A percentile compares a stretch with the other conserved stretches of the same genome.
Evolutionary conservation across 441 rosid species (phyloP).

Genomic region (Eugenia klotzschiana): DNA sequence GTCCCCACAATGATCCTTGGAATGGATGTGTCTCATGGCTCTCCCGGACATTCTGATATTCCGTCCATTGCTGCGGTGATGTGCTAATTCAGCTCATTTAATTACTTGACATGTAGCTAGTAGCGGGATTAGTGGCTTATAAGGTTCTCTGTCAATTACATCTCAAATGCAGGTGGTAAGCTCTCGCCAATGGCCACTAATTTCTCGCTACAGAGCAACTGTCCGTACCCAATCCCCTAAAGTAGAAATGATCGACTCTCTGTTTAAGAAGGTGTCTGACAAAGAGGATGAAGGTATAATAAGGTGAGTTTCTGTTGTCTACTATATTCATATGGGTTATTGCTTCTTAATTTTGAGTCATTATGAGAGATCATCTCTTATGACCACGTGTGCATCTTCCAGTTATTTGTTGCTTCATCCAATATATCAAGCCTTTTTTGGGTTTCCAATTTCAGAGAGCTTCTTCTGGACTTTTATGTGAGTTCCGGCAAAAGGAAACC

Average conservation of each 20-base stretch:
- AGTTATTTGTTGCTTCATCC: not conserved
- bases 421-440: not conserved
- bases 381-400: not conserved
- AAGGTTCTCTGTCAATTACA: not conserved
- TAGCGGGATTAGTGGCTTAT: not conserved
- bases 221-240: not conserved
- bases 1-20: conserved; percentile 46
- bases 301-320: not conserved
- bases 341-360: not conserved
- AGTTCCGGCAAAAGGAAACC: not conserved
- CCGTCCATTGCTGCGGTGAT: conserved; percentile 12
- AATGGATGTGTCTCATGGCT: conserved; percentile 38
- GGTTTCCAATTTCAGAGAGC: not conserved
- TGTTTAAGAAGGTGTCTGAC: not conserved
- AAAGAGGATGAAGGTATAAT: not conserved
- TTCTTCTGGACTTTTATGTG: not conserved
- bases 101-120: not conserved
- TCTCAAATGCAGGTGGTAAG: not conserved
- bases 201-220: not conserved
- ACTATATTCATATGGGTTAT: not conserved
- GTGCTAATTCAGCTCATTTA: not conserved
- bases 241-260: not conserved
- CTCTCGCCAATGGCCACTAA: not conserved
- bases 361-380: not conserved
- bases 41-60: conserved; percentile 9